Base-by-base conservation (phyloP, 257 asterid genomes). In the Jacaranda copaia region DNA sequence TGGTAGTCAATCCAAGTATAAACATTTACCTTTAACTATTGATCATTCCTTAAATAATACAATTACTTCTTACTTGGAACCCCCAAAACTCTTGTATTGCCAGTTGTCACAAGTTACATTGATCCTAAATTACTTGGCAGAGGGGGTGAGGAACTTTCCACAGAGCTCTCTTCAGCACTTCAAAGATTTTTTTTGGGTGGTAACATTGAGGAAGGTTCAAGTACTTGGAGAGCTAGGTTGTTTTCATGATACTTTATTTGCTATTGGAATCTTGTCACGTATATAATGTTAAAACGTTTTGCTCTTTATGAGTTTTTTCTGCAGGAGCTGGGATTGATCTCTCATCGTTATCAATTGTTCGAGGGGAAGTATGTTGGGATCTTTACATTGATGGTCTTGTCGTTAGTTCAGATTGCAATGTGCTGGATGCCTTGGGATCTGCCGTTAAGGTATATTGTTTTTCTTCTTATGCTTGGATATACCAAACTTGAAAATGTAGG, bases 341-440 rank as follows among this genome's bases (percentile, higher is more conserved):
- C 68, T 84, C 92, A 4, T 91, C 98, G 68, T 84, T 95, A 72
- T 88, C 87, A 72, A 88, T 93, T 74, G 90, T 91, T 68, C 87
- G 85, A 62, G 98, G 98, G 79, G 91, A 92, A 83, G 91, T 89
- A 70, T 95, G 98, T 84, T 95, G 98, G 99, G 96, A 92, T 87
- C 96, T 95, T 62, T 92, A 95, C 60, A 88, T 92, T 45, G 99
- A 95, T 65, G 92, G 92, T 72, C 95, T 94, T 59, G 93, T 94
- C 5, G 88, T 94, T 77, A 91, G 96, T 75, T 91, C 99, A n/a
- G 97, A 87, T 88, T 98, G 98, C 53, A 94, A 94, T 83, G 76
- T 94, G 52, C 83, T 94, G 59, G 99, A 94, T 80, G 94, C 98
- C 60, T 76, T 94, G 80, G 97, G 88, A 80, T 96, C 98, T 74